Percentiles rank a stretch among this genome's conserved stretches.
Evolutionary conservation across 2,329 filamentous ascomycete genomes (phyloP).

Genomic region (Fusarium tupiense): DNA sequence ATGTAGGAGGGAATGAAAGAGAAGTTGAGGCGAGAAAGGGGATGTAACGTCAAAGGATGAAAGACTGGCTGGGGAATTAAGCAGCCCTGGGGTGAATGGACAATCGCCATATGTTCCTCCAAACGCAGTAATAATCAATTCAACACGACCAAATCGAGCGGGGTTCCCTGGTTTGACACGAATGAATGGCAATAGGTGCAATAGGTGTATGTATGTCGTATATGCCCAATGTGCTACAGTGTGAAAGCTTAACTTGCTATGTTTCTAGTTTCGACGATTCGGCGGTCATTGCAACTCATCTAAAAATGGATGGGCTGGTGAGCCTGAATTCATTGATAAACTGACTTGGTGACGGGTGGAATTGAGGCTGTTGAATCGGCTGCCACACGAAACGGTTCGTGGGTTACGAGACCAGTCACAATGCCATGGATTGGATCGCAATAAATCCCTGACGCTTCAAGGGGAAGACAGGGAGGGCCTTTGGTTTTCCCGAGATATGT

Average conservation of each 20-base stretch:
- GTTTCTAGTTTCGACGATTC: not conserved
- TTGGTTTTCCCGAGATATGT: not conserved
- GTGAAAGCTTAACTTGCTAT: not conserved
- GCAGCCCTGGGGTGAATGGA: constrained; percentile 18
- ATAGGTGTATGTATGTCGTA: constrained; percentile 6
- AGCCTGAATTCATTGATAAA: constrained; percentile 9
- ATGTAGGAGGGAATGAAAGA: constrained; percentile 10
- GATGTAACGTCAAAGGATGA: constrained; percentile 23
- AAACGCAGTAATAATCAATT: not conserved
- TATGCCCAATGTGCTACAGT: not conserved
- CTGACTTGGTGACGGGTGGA: constrained; percentile 11
- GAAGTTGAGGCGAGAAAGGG: constrained; percentile 21
- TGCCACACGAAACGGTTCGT: constrained; percentile 36
- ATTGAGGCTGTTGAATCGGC: constrained; percentile 36
- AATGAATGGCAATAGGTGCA: not conserved
- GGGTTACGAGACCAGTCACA: constrained; percentile 19
- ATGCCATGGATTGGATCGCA: constrained; percentile 30
- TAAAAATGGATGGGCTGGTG: not conserved
- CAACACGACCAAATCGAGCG: not conserved
- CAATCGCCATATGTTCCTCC: not conserved
- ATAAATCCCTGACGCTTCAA: constrained; percentile 23
- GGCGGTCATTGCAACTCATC: constrained; percentile 17
- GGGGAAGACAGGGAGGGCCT: not conserved
- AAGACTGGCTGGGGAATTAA: constrained; percentile 23
- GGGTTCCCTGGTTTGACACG: constrained; percentile 6